Base-by-base conservation (phyloP, 306 rosid species). In the Cucurbita pepo region DNA sequence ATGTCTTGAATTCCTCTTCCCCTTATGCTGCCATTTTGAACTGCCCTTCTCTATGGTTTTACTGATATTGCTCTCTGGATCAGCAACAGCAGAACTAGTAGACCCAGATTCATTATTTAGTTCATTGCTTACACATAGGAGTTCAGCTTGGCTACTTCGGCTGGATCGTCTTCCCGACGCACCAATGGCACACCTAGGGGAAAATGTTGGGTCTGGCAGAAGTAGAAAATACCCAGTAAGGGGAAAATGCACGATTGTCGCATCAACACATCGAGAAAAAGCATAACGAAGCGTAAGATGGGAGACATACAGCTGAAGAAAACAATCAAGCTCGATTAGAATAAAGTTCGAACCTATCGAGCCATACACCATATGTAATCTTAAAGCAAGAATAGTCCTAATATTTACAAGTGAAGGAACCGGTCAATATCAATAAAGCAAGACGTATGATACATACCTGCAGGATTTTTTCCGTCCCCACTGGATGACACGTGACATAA, bases 11-110 rank as follows among this genome's bases (percentile, higher is more conserved):
- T 94, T 91, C 85, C 99, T 83, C 88, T 94, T 94, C 83, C 99
- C 88, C 87, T 94, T 94, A 63, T 74, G 83, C 86, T 87, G 96
- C 99, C 97, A 94, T 88, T 89, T 82, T 57, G 99, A 94, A 83
- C 90, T 84, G 76, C 82, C 86, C 81, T 85, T 87, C 72, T 86
- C 92, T 41, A 79, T 80, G 73, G 86, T 79, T 58, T 77, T 84
- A 75, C 80, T 62, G 59, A 85, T 73, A 58, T 78, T 75, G 73
- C 51, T 80, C 74, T 74, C 22, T 14, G 59, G 75, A 57, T 79
- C 82, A 77, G 81, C 80, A 41, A 78, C 82, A 56, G 80, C 88
- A 73, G 86, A 83, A 72, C 88, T 86, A 40, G 84, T 81, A 69
- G 79, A 81, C 45, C 89, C 96, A 36, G 83, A 57, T 76, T 86